These are phyloP conservation scores for Lablab purpureus DNA, from an alignment of 306 rosid genomes.

Conservation along the genomic window DNA sequence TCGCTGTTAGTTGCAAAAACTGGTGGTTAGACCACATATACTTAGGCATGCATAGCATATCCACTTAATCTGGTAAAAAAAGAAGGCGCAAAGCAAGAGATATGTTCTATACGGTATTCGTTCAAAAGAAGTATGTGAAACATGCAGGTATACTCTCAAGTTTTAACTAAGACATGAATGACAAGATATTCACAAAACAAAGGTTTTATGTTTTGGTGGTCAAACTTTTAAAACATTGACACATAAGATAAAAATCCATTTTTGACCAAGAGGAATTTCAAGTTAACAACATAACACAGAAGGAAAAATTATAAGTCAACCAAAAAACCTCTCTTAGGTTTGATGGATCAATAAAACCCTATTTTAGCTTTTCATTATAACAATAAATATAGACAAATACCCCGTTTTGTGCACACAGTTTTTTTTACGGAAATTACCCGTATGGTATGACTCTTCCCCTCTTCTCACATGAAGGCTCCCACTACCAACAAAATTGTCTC, in stretches of 20 bases:
- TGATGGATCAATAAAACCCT: slow-evolving; percentile 17
- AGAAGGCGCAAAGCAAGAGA: slow-evolving; percentile 11
- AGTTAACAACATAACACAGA: slow-evolving; percentile 11
- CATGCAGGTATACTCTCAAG: slow-evolving; percentile 30
- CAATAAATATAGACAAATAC: too few relatives aligned
- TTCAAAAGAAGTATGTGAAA: slow-evolving; percentile 7
- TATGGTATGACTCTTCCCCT: too few relatives aligned
- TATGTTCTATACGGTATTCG: slow-evolving; percentile 21
- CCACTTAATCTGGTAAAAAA: slow-evolving; percentile 11
- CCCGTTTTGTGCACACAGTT: too few relatives aligned
- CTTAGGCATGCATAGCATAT: slow-evolving; percentile 14
- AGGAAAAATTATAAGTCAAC: slow-evolving; percentile 30
- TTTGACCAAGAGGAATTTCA: slow-evolving; percentile 17
- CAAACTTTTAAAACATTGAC: slow-evolving; percentile 12
- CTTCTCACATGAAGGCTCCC: too few relatives aligned
- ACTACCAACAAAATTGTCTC: too few relatives aligned
- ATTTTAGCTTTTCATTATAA: not conserved
- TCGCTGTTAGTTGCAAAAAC: slow-evolving; percentile 26
- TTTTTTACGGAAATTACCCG: too few relatives aligned
- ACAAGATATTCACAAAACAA: not conserved
- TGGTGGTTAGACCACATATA: slow-evolving; percentile 29
- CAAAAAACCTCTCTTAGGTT: slow-evolving; percentile 19
- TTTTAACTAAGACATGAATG: slow-evolving; percentile 18
- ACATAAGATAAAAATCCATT: not conserved
- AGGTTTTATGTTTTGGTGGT: not conserved